These are phyloP conservation scores for Wickerhamiella pararugosa DNA, from an alignment of 1,139 yeast species.

Conservation along the genomic window DNA sequence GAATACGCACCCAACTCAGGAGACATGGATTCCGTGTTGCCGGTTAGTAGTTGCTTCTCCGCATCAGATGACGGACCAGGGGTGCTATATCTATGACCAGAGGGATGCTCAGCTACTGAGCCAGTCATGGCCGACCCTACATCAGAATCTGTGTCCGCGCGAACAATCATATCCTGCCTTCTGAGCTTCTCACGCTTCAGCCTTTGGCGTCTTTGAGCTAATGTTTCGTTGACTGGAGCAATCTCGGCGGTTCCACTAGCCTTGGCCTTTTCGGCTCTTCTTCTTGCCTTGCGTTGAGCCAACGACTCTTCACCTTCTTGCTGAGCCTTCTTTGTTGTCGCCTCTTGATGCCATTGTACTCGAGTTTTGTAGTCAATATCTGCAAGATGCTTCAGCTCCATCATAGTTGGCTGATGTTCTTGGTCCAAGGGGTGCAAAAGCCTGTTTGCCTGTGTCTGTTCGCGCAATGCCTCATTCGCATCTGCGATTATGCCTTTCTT, in stretches of 20 bases:
- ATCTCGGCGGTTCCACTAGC: background rate
- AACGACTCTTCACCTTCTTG: constrained; percentile 19
- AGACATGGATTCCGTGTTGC: too few species aligned
- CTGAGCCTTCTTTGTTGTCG: constrained; percentile 10
- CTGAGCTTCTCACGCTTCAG: constrained; percentile 12
- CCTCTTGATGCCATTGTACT: constrained; percentile 15
- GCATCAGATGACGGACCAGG: too few species aligned
- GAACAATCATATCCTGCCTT: constrained; percentile 2
- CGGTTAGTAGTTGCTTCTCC: too few species aligned
- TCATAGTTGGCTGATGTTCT: constrained; percentile 19
- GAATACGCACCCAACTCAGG: too few species aligned
- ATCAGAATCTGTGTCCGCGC: background rate
- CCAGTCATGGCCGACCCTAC: too few species aligned
- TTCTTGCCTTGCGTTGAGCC: constrained; percentile 20
- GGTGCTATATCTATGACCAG: too few species aligned
- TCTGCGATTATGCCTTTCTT: constrained; percentile 18
- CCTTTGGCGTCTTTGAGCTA: constrained; percentile 23
- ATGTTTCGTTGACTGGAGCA: constrained; percentile 18
- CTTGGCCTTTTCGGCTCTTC: constrained; percentile 12
- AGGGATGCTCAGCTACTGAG: too few species aligned
- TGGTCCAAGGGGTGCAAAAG: constrained; percentile 22
- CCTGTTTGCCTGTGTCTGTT: constrained; percentile 9
- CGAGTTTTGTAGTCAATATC: constrained; percentile 21
- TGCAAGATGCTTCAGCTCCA: constrained; percentile 24
- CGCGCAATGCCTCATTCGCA: constrained; percentile 14